Evolutionary conservation across 2,329 filamentous ascomycete genomes (phyloP).

Genomic region (Bretziella fagacearum): DNA sequence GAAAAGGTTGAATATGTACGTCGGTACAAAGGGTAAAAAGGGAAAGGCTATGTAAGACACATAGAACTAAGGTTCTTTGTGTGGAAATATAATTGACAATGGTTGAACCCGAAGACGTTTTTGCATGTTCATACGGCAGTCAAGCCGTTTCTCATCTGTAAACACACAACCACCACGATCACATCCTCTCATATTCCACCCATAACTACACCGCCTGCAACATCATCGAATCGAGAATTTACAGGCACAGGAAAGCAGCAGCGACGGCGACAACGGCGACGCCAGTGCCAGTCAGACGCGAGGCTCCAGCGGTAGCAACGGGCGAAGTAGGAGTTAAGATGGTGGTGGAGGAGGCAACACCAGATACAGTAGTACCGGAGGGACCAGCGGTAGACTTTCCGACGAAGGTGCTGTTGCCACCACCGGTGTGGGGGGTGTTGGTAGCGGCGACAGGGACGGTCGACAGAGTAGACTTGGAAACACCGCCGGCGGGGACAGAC

Average conservation of each 20-base stretch:
- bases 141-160: constrained; percentile 4
- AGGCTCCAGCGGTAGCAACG: constrained; percentile 13
- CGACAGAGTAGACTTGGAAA: background rate
- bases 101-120: background rate
- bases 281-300: constrained; percentile 11
- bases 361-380: background rate
- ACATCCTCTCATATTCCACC: constrained; percentile 1
- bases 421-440: background rate
- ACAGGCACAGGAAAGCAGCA: constrained; percentile 14
- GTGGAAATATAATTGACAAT: background rate
- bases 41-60: background rate
- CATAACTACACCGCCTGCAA: background rate
- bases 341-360: constrained; percentile 1
- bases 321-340: background rate
- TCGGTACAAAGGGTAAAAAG: constrained; percentile 1
- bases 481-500: background rate
- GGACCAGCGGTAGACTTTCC: background rate
- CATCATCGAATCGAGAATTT: background rate
- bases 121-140: constrained; percentile 9
- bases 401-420: background rate
- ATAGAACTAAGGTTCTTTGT: background rate
- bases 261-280: constrained; percentile 11
- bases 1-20: background rate
- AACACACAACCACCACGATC: background rate
- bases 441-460: constrained; percentile 3